These are phyloP conservation scores for Leishmania martiniquensis DNA, from an alignment of 208 protist genomes.

Conservation along the genomic window DNA sequence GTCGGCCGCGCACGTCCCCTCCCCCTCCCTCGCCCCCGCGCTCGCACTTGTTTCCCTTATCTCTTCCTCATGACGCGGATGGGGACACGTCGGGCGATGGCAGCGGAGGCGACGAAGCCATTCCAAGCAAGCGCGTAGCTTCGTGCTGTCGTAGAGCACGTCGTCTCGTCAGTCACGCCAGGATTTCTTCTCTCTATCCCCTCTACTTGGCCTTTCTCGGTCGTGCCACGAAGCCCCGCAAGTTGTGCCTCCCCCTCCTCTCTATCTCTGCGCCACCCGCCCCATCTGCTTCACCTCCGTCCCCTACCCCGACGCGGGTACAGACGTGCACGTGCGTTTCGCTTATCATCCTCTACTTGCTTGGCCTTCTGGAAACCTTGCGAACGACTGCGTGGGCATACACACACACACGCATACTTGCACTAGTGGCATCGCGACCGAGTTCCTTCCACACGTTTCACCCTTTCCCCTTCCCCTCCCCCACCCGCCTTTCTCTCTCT, in stretches of 20 bases:
- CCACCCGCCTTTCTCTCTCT: neutral
- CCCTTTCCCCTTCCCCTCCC: neutral
- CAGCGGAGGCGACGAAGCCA: neutral
- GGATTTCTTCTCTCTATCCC: too few species aligned
- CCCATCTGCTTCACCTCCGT: neutral
- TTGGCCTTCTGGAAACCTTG: neutral
- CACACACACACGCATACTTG: neutral
- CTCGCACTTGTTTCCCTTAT: neutral
- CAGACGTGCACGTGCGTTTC: neutral
- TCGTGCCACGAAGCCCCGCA: too few species aligned
- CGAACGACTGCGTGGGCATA: neutral
- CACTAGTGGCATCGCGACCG: neutral
- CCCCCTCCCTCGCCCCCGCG: neutral
- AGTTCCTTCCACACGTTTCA: neutral
- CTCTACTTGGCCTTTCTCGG: too few species aligned
- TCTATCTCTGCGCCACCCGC: neutral
- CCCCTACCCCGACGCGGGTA: neutral
- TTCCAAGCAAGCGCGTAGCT: neutral
- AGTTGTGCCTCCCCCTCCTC: too few species aligned
- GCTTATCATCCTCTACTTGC: constrained; percentile 8
- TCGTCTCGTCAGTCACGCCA: neutral
- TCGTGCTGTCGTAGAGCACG: neutral
- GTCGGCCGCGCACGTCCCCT: neutral
- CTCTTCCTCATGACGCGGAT: neutral
- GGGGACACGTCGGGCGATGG: neutral